Base-by-base conservation (phyloP, 139 green algal species). In the Desmodesmus armatus region DNA sequence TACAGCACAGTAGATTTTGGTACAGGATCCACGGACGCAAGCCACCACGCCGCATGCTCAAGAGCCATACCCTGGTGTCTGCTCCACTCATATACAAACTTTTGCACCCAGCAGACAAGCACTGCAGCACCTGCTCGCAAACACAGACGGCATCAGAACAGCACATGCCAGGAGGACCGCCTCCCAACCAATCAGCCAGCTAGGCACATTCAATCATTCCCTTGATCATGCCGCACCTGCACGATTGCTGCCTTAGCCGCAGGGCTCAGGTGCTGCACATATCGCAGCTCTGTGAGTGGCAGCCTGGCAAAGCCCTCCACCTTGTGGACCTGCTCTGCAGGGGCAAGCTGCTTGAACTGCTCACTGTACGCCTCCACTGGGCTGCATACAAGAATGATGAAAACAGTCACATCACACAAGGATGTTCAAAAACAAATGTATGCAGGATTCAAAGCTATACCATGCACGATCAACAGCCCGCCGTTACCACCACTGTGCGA, bases 301-400 rank as follows among this genome's bases (percentile, higher is more conserved):
- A 87, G 83, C 0, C 82, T 44, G 0, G 87, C 81, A 72, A 83
- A 85, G 11, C 51, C 66, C 51, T 90, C 87, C 13, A 90, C 65
- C 74, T 84, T 82, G 23, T 65, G 55, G 23, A 49, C 67, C 63
- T 85, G 87, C 76, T 85, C 66, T 40, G 65, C 39, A 0, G 19
- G 27, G 6, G n/a, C 19, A 55, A 90, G 43, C 27, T 13, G 9
- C 7, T 11, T n/a, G 63, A 87, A 87, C 39, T 85, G 65, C n/a
- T 27, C 43, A 39, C 69, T n/a, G 37, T 85, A 90, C 1, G 58
- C 60, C n/a, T 67, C 81, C 7, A 53, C 65, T 0, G 81, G 80
- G 70, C 33, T 55, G 4, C 65, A 33, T 6, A 39, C 76, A 40
- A 33, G 27, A 62, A 31, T 44, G 5, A 23, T 44, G 25, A 49